Conservation (phyloP, 1,139 yeast species). For the Scheffersomyces titani region DNA sequence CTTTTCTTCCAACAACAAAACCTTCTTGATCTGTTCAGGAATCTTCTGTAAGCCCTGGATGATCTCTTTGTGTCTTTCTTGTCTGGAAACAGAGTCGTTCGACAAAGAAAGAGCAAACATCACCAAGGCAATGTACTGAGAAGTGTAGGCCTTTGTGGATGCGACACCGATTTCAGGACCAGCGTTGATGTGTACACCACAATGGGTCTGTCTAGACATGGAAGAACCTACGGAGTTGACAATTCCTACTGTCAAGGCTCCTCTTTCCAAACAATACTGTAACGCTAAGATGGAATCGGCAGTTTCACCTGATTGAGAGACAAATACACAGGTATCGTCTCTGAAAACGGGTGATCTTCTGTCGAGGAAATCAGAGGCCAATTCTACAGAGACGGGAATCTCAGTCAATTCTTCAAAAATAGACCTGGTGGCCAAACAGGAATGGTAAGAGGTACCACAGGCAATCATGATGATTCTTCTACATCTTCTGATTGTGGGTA, state of each 20-base stretch:
- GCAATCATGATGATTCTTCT: conserved; percentile 98
- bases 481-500: conserved; percentile 90
- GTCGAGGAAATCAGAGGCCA: conserved; percentile 97
- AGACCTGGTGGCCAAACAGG: conserved; percentile 95
- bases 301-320: conserved; percentile 98
- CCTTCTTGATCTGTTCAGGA: conserved; percentile 82
- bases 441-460: conserved; percentile 98
- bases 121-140: conserved; percentile 95
- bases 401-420: conserved; percentile 96
- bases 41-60: conserved; percentile 83
- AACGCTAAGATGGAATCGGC: conserved; percentile 98
- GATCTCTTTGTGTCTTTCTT: conserved; percentile 77
- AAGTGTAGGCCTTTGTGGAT: conserved; percentile 98
- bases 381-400: conserved; percentile 92
- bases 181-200: conserved; percentile 99
- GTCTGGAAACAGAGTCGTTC: conserved; percentile 82
- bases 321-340: conserved; percentile 97
- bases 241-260: conserved; percentile 96
- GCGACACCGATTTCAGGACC: conserved; percentile 99
- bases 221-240: conserved; percentile 94
- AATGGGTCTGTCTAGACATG: conserved; percentile 92
- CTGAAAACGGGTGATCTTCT: conserved; percentile 95
- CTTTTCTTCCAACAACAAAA: conserved; percentile 68
- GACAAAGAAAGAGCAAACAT: conserved; percentile 95
- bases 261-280: conserved; percentile 94